Conservation (phyloP, 179 eudicot species). For the Silene coronaria region DNA sequence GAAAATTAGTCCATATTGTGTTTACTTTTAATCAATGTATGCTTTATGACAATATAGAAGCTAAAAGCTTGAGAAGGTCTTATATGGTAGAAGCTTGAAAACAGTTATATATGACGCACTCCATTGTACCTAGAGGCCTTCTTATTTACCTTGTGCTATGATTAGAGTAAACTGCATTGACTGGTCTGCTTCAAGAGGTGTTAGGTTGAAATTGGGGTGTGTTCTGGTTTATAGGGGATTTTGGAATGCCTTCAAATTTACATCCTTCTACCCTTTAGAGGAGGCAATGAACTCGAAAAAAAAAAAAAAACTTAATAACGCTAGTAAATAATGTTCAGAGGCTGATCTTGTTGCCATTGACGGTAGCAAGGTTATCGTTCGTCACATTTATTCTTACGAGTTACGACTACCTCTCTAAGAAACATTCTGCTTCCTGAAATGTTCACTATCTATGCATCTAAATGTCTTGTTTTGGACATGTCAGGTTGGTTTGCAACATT, state of each 20-base stretch:
- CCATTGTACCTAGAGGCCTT: neutral
- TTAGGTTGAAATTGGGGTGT: neutral
- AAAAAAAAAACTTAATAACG: neutral
- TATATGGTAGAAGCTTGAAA: neutral
- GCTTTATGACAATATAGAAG: neutral
- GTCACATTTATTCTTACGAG: neutral
- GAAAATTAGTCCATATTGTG: neutral
- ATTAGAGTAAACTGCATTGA: neutral
- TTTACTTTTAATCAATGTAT: neutral
- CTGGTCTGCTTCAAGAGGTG: neutral
- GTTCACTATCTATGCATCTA: neutral
- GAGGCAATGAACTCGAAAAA: neutral
- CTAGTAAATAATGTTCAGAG: neutral
- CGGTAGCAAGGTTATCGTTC: neutral
- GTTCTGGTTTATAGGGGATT: neutral
- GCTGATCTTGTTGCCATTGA: neutral
- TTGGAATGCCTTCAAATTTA: neutral
- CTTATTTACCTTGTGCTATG: neutral
- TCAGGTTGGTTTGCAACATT: conserved; percentile 80
- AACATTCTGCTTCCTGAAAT: neutral
- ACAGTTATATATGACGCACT: neutral
- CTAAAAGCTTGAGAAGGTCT: neutral
- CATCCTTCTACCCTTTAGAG: neutral
- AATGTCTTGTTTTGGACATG: conserved; percentile 11
- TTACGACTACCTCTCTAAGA: neutral